These are phyloP conservation scores for Litsea cubeba DNA, from an alignment of 164 flowering plant species.

Conservation along the genomic window DNA sequence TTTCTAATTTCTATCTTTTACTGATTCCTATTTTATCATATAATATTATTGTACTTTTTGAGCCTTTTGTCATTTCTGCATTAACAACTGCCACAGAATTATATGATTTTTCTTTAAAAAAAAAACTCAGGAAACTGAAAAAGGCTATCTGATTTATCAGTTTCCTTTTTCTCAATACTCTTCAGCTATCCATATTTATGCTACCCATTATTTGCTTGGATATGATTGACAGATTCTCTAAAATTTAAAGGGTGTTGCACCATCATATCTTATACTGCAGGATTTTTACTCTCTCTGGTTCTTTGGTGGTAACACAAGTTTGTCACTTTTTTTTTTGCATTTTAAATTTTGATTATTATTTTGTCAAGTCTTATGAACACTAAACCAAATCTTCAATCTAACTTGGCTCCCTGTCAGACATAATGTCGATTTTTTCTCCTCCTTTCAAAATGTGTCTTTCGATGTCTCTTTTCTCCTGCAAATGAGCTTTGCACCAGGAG, in stretches of 20 bases:
- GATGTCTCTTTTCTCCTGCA: neutral
- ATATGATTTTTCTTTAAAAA: neutral
- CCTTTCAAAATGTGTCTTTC: neutral
- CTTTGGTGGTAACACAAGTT: no score
- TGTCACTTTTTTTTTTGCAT: no score
- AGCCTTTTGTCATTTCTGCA: neutral
- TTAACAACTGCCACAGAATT: no score
- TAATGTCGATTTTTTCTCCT: neutral
- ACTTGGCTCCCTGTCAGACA: neutral
- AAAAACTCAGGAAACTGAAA: neutral
- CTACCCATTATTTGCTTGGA: neutral
- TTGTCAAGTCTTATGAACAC: no score
- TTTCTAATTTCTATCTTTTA: conserved; percentile 14
- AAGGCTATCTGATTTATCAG: neutral
- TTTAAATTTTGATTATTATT: no score
- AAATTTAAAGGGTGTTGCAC: neutral
- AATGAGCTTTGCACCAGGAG: neutral
- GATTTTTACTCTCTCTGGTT: no score
- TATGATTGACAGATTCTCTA: neutral
- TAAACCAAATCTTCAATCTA: no score
- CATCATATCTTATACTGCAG: neutral
- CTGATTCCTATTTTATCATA: neutral
- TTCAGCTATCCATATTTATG: neutral
- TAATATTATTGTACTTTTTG: neutral
- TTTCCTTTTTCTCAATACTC: no score